Percentiles rank a stretch among this genome's conserved stretches.
Conservation (phyloP, 768 basidiomycete species). For the Xerocomellus dryophilus region DNA sequence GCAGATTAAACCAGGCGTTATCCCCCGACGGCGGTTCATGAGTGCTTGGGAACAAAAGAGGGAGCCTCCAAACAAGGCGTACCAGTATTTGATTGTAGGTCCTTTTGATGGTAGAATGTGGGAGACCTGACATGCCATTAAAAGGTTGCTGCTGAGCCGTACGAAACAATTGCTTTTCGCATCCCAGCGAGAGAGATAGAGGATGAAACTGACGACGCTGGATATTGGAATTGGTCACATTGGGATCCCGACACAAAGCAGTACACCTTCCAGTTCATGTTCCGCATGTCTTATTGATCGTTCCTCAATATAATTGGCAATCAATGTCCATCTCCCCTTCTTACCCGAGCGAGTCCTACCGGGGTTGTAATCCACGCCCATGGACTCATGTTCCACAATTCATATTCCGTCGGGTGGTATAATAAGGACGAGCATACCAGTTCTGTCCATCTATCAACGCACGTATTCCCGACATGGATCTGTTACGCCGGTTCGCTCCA, state of each 20-base stretch:
- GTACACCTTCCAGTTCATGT: constrained; percentile 98
- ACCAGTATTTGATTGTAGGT: constrained; percentile 95
- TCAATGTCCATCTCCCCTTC: background rate
- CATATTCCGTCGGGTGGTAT: constrained; percentile 1
- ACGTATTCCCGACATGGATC: constrained; percentile 3
- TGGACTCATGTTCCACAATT: background rate
- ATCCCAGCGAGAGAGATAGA: constrained; percentile 97
- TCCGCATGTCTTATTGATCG: constrained; percentile 51
- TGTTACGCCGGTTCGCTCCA: constrained; percentile 6
- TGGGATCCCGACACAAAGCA: constrained; percentile 99
- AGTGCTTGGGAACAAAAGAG: constrained; percentile 96
- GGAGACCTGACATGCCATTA: constrained; percentile 29
- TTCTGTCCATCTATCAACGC: background rate
- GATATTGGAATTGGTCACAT: constrained; percentile 96
- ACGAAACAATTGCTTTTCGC: constrained; percentile 98
- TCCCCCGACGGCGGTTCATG: constrained; percentile 91
- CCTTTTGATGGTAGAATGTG: background rate
- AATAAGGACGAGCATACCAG: background rate
- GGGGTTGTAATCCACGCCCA: background rate
- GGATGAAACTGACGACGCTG: constrained; percentile 86
- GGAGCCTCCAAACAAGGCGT: constrained; percentile 92
- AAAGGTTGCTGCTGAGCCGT: constrained; percentile 98
- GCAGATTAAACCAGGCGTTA: constrained; percentile 83
- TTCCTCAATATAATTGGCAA: constrained; percentile 9
- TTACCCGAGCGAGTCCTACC: background rate